phyloP scores from a whole-genome alignment of 129 eudicot genomes.

The Sambucus nigra region DNA sequence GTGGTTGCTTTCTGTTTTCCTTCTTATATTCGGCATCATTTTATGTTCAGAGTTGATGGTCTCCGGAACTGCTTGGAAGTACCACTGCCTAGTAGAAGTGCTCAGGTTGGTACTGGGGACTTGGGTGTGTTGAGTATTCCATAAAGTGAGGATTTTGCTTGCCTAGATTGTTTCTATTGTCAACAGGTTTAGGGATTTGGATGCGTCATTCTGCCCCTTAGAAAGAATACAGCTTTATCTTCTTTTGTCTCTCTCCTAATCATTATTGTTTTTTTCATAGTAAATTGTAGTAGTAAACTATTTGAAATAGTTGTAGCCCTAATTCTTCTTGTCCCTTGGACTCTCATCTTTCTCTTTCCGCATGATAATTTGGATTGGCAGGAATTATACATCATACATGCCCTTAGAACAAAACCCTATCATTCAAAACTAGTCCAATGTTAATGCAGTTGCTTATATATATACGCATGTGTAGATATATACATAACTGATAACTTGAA shows the following conservation, averaged over 20 bases:
- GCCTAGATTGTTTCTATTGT: no score
- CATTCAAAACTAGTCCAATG: no score
- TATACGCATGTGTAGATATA: not conserved
- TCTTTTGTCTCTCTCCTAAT: not conserved
- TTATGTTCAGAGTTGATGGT: slow-evolving; percentile 62
- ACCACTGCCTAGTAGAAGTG: slow-evolving; percentile 71
- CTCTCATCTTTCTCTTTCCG: no score
- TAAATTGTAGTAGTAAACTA: not conserved
- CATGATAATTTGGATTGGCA: no score
- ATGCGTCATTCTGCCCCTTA: not conserved
- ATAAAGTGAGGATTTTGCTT: no score
- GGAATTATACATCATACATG: no score
- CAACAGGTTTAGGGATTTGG: no score
- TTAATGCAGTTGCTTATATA: not conserved
- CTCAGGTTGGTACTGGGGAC: slow-evolving; percentile 42
- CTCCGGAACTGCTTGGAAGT: slow-evolving; percentile 67
- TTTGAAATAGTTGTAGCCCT: no score
- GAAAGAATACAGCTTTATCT: not conserved
- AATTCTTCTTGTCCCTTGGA: no score
- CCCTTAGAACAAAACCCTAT: no score
- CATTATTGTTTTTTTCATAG: no score
- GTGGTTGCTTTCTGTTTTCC: not conserved
- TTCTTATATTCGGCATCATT: not conserved
- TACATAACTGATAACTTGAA: no score
- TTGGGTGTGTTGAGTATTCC: not conserved